phyloP scores from a whole-genome alignment of 306 rosid genomes.

The Cucurbita ficifolia region DNA sequence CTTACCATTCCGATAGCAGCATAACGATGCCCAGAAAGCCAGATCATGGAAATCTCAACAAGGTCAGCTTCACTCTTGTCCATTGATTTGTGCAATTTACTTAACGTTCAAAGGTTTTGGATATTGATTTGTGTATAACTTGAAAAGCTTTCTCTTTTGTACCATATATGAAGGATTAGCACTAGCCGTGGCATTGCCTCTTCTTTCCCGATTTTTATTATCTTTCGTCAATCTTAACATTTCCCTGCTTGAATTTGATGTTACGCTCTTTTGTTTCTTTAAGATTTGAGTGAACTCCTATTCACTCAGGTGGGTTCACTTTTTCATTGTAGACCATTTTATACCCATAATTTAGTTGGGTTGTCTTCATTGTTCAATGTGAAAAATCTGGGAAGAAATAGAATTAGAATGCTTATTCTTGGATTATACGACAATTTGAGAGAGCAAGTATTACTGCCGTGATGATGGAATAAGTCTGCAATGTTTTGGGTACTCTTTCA shows the following conservation, averaged over 20 bases:
- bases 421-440: background rate
- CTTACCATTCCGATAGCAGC: conserved; percentile 1
- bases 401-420: background rate
- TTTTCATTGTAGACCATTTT: background rate
- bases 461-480: background rate
- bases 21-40: conserved; percentile 9
- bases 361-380: background rate
- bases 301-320: background rate
- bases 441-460: background rate
- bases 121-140: background rate
- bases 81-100: too few relatives aligned
- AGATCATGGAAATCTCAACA: background rate
- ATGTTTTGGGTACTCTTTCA: background rate
- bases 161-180: background rate
- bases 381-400: background rate
- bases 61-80: conserved; percentile 10
- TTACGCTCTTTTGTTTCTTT: background rate
- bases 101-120: background rate
- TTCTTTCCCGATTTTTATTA: background rate
- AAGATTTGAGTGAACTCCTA: background rate
- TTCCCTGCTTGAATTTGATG: background rate
- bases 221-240: background rate
- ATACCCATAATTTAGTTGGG: background rate
- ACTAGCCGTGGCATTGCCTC: background rate
- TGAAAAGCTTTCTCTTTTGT: background rate